phyloP scores from a whole-genome alignment of 257 asterid genomes.

The Paulownia fortunei region DNA sequence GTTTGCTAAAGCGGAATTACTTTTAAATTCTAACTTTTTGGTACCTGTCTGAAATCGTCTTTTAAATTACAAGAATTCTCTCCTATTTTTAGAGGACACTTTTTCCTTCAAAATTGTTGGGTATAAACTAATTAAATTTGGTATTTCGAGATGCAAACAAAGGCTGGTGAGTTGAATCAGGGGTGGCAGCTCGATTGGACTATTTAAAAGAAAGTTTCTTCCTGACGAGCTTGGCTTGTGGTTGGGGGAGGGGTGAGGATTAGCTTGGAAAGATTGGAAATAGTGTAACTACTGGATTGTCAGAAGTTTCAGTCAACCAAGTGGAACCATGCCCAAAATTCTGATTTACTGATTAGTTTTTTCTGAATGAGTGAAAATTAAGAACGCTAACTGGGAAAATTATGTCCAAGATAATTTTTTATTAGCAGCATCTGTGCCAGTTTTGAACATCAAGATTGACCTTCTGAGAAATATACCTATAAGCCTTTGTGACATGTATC shows the following conservation, averaged over 20 bases:
- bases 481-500: conserved; percentile 1
- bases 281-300: background rate
- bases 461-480: conserved; percentile 1
- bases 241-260: background rate
- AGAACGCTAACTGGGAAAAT: background rate
- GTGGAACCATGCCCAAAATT: background rate
- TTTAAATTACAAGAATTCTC: too few species aligned
- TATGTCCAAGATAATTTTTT: background rate
- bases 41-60: too few species aligned
- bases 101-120: background rate
- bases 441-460: background rate
- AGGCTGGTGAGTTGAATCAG: too few species aligned
- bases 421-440: background rate
- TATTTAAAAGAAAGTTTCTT: too few species aligned
- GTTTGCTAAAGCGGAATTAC: too few species aligned
- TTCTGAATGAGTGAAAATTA: background rate
- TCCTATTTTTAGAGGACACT: too few species aligned
- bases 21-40: too few species aligned
- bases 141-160: too few species aligned
- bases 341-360: background rate
- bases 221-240: too few species aligned
- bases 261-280: background rate
- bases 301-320: background rate
- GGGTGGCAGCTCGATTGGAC: too few species aligned
- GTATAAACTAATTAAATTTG: background rate